A percentile compares a stretch with the other conserved stretches of the same genome.
Evolutionary conservation across 1,284 basidiomycete species (phyloP).

Genomic region (Coniophora puteana): DNA sequence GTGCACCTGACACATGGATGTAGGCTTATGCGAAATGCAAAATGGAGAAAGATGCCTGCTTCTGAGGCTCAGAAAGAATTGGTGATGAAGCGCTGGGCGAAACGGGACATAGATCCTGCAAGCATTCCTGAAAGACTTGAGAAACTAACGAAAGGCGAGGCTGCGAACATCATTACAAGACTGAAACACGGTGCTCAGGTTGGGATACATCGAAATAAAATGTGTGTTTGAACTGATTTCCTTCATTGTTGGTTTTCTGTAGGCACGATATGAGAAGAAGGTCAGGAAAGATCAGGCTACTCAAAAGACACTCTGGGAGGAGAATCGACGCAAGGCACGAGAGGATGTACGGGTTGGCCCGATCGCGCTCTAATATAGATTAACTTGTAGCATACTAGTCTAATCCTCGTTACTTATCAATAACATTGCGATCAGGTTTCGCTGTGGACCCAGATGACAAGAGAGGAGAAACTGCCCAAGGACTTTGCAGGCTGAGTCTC

Average conservation of each 20-base stretch:
- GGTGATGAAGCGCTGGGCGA: conserved; percentile 57
- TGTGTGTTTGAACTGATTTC: conserved; percentile 5
- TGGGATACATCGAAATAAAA: conserved; percentile 10
- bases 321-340: conserved; percentile 43
- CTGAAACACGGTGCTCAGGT: conserved; percentile 76
- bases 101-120: conserved; percentile 23
- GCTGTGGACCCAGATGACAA: conserved; percentile 35
- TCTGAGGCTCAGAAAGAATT: conserved; percentile 62
- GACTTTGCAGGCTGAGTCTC: conserved; percentile 56
- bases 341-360: conserved; percentile 61
- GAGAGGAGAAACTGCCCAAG: conserved; percentile 60
- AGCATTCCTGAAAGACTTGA: conserved; percentile 29
- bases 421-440: conserved; percentile 4
- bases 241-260: no score
- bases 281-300: conserved; percentile 37
- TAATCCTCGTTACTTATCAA: background rate
- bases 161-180: conserved; percentile 74
- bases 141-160: conserved; percentile 70
- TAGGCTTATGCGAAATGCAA: conserved; percentile 64
- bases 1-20: conserved; percentile 14
- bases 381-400: conserved; percentile 5
- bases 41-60: conserved; percentile 72
- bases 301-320: conserved; percentile 37
- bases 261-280: conserved; percentile 60
- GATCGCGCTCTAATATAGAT: no score